Evolutionary conservation across 371 early-diverging fungal genomes (phyloP), one percentile per base, ranked within the genome.

Genomic region (Mortierella sp.): DNA sequence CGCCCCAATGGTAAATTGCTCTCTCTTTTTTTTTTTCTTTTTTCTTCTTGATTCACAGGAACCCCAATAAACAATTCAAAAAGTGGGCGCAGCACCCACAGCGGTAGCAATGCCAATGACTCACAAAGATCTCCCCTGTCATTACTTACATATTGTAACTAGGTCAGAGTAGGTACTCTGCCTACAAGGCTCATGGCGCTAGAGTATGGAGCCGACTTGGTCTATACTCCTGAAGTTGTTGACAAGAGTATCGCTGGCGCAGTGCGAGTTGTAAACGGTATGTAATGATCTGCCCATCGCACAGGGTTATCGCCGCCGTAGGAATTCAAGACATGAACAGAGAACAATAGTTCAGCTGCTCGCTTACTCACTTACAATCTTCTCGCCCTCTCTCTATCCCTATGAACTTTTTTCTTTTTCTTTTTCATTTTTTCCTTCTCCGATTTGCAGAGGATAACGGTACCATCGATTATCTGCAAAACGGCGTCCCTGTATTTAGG

Each of bases 171-270:
- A 21, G 96, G 97, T 33, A 93, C 96, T 8, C 86, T 97, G 32
- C 98, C 98, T 1, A 91, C 95, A 88, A 88, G 98, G 22, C 84
- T 96, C 70, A 74, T 96, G 70, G 90, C 96, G 3, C 86, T 96
- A 36, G 88, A 94, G 55, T 95, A 96, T 72, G 97, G 97, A 1
- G 98, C 98, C 45, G 97, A 97, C 84, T 78, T 97, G 40, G 97
- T 98, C 19, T 98, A 96, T 89, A 87, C 93, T 5, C 95, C 96
- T 36, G 99, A 98, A 82, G 90, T 95, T 13, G 90, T 98, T 16
- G 99, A 97, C 86, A 94, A 92, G 70, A 86, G 93, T 60, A 92
- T 98, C 33, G 91, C 94, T 41, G 93, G 92, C n/a, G 90, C 93
- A n/a, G 85, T 87, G 43, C 89, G 98, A 57, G 76, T 89, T 45